These are phyloP conservation scores for Polytrichum formosum DNA, from an alignment of 225 moss, liverwort and hornwort genomes.

Conservation along the genomic window DNA sequence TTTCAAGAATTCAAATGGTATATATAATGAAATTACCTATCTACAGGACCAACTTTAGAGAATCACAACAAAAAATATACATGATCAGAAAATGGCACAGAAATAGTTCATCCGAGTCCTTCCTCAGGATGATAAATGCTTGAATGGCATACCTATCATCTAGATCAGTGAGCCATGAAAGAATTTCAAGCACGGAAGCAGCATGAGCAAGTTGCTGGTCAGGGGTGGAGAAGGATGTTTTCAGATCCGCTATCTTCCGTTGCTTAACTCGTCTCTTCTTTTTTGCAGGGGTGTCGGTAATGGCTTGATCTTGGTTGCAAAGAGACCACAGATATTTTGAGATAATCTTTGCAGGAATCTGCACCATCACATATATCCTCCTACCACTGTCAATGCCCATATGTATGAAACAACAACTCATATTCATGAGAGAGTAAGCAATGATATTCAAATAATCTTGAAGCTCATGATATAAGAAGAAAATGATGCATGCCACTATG, in stretches of 20 bases:
- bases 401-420: neutral
- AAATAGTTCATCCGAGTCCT: too few relatives aligned
- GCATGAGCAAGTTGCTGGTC: constrained; percentile 37
- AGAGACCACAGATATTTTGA: constrained; percentile 26
- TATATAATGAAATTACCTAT: too few relatives aligned
- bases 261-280: constrained; percentile 38
- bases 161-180: constrained; percentile 50
- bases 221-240: constrained; percentile 26
- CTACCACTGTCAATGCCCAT: constrained; percentile 8
- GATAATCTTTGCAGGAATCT: constrained; percentile 41
- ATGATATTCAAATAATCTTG: neutral
- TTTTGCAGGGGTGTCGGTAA: constrained; percentile 40
- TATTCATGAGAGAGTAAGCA: neutral
- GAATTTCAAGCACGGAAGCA: constrained; percentile 37
- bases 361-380: constrained; percentile 15
- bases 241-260: constrained; percentile 10
- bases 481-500: too few relatives aligned
- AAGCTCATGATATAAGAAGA: too few relatives aligned
- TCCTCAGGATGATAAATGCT: too few relatives aligned
- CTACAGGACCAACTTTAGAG: too few relatives aligned
- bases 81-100: too few relatives aligned
- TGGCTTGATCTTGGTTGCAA: constrained; percentile 16
- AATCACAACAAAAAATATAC: too few relatives aligned
- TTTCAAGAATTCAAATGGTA: too few relatives aligned
- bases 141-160: constrained; percentile 29